These are phyloP conservation scores for Metarhizium robertsii DNA, from an alignment of 2,329 filamentous ascomycete species.

Conservation along the genomic window DNA sequence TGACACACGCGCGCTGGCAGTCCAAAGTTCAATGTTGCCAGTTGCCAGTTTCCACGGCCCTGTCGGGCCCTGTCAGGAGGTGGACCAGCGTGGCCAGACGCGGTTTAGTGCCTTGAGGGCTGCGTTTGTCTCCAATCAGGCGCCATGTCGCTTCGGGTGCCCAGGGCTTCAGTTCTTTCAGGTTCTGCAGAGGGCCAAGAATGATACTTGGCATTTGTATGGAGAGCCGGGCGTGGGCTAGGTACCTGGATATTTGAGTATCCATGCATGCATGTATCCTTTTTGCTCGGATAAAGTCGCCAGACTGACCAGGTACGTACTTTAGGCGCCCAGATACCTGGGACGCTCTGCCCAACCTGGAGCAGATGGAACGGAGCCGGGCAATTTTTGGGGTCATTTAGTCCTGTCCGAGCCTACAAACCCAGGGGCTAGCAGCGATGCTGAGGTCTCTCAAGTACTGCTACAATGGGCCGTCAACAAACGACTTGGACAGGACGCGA, in stretches of 20 bases:
- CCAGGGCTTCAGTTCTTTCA: no score
- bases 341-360: background rate
- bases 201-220: no score
- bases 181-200: no score
- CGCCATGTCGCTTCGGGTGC: background rate
- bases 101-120: background rate
- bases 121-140: background rate
- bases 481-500: no score
- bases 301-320: background rate
- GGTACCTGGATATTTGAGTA: background rate
- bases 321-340: background rate
- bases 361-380: slow-evolving; percentile 1
- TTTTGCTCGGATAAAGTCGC: background rate
- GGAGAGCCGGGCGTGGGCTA: no score
- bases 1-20: no score
- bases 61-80: background rate
- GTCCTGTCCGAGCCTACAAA: background rate
- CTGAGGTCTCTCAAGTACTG: background rate
- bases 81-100: background rate
- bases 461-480: background rate
- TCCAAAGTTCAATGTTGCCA: background rate
- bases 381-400: background rate
- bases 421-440: background rate
- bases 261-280: background rate
- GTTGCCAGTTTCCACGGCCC: background rate